Percentiles rank a stretch among this genome's conserved stretches.
phyloP scores from a whole-genome alignment of 495 filamentous ascomycete species.

The Stereocaulon alpinum region DNA sequence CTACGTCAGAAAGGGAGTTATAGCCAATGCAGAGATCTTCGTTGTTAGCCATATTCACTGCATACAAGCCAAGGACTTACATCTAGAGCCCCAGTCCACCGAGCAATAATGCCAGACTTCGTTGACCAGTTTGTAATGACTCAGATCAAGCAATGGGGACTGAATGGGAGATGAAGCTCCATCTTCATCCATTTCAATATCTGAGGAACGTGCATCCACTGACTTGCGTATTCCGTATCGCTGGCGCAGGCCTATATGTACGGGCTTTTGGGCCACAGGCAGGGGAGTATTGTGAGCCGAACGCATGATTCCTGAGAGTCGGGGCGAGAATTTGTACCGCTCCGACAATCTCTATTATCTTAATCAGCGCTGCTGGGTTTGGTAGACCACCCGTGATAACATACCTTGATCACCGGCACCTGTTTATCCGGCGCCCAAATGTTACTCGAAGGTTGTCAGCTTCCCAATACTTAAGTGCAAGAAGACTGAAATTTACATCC shows the following conservation, averaged over 20 bases:
- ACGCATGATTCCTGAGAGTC: constrained; percentile 56
- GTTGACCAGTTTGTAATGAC: constrained; percentile 43
- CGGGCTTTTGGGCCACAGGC: not conserved
- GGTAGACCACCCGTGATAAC: not conserved
- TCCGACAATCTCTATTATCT: constrained; percentile 40
- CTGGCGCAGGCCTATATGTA: not conserved
- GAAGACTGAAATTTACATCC: constrained; percentile 45
- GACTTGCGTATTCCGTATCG: constrained; percentile 6
- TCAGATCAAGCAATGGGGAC: constrained; percentile 24
- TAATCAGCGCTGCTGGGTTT: not conserved
- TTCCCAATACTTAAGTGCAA: constrained; percentile 15
- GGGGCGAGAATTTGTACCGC: constrained; percentile 57
- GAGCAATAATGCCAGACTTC: constrained; percentile 59
- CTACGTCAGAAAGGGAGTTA: constrained; percentile 61
- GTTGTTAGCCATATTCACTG: constrained; percentile 7
- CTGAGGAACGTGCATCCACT: constrained; percentile 5
- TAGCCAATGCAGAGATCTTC: constrained; percentile 71
- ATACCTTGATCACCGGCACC: constrained; percentile 39
- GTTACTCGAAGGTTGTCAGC: constrained; percentile 37
- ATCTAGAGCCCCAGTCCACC: constrained; percentile 48
- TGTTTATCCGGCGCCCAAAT: constrained; percentile 63
- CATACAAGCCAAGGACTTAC: constrained; percentile 25
- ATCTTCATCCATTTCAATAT: constrained; percentile 12
- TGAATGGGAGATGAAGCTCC: not conserved
- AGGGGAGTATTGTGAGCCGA: constrained; percentile 36